Percentiles rank a stretch among this genome's conserved stretches.
Conservation (phyloP, 2,329 filamentous ascomycete genomes). For the Verticillium albo-atrum region DNA sequence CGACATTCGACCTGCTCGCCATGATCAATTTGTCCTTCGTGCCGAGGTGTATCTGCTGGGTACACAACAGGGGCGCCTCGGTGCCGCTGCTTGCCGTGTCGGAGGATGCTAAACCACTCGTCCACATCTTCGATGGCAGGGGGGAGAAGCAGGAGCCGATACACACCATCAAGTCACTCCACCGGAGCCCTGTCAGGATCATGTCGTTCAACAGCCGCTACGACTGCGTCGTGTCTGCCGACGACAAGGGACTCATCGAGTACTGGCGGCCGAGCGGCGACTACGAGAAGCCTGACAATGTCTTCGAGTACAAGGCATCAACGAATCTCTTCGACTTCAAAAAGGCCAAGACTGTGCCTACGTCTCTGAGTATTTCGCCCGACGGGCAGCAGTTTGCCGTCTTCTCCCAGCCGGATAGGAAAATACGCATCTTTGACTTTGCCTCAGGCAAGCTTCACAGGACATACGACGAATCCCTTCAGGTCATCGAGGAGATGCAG, state of each 20-base stretch:
- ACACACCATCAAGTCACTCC: conserved; percentile 74
- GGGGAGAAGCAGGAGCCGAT: conserved; percentile 74
- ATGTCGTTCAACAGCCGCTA: conserved; percentile 87
- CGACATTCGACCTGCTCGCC: conserved; percentile 82
- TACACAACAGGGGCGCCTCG: conserved; percentile 83
- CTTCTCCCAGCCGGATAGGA: conserved; percentile 88
- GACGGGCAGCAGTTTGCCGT: conserved; percentile 82
- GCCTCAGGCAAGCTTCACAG: conserved; percentile 80
- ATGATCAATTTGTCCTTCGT: conserved; percentile 74
- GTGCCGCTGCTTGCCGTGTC: conserved; percentile 82
- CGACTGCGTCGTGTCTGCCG: conserved; percentile 86
- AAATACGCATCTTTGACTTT: conserved; percentile 92
- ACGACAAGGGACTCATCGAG: conserved; percentile 90
- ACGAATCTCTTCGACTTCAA: conserved; percentile 97
- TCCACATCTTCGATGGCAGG: conserved; percentile 84
- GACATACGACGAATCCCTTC: conserved; percentile 91
- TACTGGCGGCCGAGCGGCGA: conserved; percentile 82
- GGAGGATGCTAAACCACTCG: conserved; percentile 64
- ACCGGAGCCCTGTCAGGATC: conserved; percentile 73
- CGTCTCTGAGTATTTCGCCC: conserved; percentile 79
- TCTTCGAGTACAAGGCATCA: conserved; percentile 89
- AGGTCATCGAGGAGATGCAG: conserved; percentile 90
- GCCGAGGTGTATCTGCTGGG: conserved; percentile 84
- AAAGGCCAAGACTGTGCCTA: conserved; percentile 82
- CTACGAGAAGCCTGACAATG: conserved; percentile 87